These are phyloP conservation scores for Talaromyces sp. DNA, from an alignment of 2,329 filamentous ascomycete genomes.

Conservation along the genomic window DNA sequence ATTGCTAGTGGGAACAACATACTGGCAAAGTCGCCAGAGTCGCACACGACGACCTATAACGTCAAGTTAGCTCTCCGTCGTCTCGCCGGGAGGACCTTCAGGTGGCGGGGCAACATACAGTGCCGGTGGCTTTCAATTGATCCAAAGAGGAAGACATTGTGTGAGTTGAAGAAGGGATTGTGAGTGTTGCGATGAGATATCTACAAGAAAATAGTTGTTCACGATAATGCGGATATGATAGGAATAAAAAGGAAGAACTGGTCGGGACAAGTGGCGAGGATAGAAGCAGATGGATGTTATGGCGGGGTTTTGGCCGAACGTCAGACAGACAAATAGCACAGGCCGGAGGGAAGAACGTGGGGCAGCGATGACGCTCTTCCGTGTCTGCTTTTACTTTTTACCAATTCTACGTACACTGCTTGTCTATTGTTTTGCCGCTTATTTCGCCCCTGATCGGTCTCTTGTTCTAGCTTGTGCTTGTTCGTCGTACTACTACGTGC, in stretches of 20 bases:
- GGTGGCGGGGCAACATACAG: slow-evolving; percentile 54
- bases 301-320: slow-evolving; percentile 4
- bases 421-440: too few species aligned
- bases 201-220: slow-evolving; percentile 1
- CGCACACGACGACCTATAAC: slow-evolving; percentile 81
- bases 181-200: slow-evolving; percentile 11
- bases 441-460: too few species aligned
- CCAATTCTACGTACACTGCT: too few species aligned
- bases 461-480: neutral
- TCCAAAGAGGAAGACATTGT: slow-evolving; percentile 86
- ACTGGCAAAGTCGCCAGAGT: slow-evolving; percentile 89
- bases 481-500: neutral
- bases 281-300: slow-evolving; percentile 4
- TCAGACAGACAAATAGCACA: neutral
- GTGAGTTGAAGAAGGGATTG: slow-evolving; percentile 12
- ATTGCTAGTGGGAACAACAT: slow-evolving; percentile 40
- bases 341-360: slow-evolving; percentile 21
- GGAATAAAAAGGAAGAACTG: neutral
- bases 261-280: slow-evolving; percentile 5
- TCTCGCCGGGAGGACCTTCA: slow-evolving; percentile 5
- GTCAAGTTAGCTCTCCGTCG: slow-evolving; percentile 11
- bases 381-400: neutral
- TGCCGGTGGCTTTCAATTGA: slow-evolving; percentile 95
- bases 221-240: neutral
- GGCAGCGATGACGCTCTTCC: slow-evolving; percentile 24